Base-by-base conservation (phyloP, 768 basidiomycete species). In the Cystoderma amianthinum region DNA sequence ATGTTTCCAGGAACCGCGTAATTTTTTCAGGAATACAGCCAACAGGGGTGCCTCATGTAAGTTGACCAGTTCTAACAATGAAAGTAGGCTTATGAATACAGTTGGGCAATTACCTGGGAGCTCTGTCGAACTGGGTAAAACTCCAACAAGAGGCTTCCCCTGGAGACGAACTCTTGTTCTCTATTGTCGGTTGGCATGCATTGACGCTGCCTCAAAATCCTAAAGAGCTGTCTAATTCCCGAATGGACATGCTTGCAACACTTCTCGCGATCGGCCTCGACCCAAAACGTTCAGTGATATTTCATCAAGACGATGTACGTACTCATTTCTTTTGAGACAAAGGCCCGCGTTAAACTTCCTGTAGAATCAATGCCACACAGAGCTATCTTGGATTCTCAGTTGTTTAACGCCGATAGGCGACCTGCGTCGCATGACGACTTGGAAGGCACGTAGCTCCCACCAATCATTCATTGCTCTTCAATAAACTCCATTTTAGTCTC, bases 51-150 rank as follows among this genome's bases (percentile, higher is more conserved):
- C 88, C 90, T 36, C 92, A 95, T 64, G 92, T 93, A 59, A 50
- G 76, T 57, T 2, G 9, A n/a, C 24, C 32, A 24, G 10, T 39
- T 47, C 22, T 17, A 15, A 32, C 19, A 32, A 6, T 12, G 32
- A 23, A 15, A 25, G 20, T 22, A 20, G 15, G 37, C 22, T 43
- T 38, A 23, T 39, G 34, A 47, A 48, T 41, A 17, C 48, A 97
- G 93, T 69, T 96, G 54, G 95, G 95, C 33, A 97, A 98, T 59
- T 89, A 91, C 53, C 71, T 97, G 2, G 95, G 95, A 3, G 93
- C 94, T 0, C 67, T 96, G 20, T 75, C 76, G 15, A 92, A 93
- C 56, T 95, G 93, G 93, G 85, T 91, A 36, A 71, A 70, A 40
- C 66, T 96, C 19, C 90, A 95, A 60, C 67, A 73, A 32, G 65